Evolutionary conservation across 805 yeast genomes (phyloP).

Genomic region (Wickerhamomyces hampshirensis): DNA sequence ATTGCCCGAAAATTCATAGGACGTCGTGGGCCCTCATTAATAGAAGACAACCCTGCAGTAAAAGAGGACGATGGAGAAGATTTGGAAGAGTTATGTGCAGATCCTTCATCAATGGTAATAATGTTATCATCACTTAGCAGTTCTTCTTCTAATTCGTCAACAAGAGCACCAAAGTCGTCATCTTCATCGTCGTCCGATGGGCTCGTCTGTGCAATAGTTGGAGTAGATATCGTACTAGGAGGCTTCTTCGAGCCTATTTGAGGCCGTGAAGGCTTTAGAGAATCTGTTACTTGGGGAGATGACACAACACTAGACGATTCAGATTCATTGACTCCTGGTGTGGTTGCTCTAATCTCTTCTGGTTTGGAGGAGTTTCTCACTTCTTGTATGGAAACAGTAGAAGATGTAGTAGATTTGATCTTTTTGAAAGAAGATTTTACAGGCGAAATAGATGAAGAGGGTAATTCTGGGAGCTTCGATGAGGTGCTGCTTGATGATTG

Average conservation of each 20-base stretch:
- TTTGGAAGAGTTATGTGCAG: neutral
- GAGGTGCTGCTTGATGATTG: no score
- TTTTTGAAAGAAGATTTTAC: neutral
- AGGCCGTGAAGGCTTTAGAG: slow-evolving; percentile 1
- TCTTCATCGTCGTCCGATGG: slow-evolving; percentile 9
- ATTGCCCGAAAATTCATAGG: slow-evolving; percentile 23
- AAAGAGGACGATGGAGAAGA: slow-evolving; percentile 1
- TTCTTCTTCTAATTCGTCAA: slow-evolving; percentile 24
- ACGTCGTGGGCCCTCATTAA: slow-evolving; percentile 1
- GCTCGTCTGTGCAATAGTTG: slow-evolving; percentile 8
- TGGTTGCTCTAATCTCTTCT: slow-evolving; percentile 1
- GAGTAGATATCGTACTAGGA: slow-evolving; percentile 15
- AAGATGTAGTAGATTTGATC: neutral
- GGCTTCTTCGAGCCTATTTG: slow-evolving; percentile 17
- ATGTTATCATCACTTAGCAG: slow-evolving; percentile 5
- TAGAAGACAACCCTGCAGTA: no score
- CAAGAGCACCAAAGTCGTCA: slow-evolving; percentile 21
- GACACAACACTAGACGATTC: slow-evolving; percentile 5
- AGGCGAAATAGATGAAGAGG: no score
- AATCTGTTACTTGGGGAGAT: slow-evolving; percentile 1
- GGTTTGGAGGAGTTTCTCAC: neutral
- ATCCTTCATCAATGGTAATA: slow-evolving; percentile 8
- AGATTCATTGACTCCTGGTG: slow-evolving; percentile 2
- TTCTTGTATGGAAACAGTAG: neutral
- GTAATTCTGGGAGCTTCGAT: no score